Evolutionary conservation across 179 eudicot genomes (phyloP), one percentile per base, ranked within the genome.

Genomic region (Corrigiola litoralis): DNA sequence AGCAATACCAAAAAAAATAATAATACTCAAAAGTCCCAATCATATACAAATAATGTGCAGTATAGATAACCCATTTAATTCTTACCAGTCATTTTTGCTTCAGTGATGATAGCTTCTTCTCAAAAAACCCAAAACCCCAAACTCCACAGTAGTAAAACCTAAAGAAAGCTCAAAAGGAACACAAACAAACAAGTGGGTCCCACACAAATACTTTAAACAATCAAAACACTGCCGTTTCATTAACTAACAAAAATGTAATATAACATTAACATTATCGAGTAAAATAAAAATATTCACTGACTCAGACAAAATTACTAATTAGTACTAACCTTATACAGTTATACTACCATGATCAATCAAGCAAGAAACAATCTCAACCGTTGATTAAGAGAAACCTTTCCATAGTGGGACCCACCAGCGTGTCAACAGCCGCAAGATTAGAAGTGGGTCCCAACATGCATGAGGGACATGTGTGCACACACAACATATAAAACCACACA

Each of bases 41-140:
- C 49, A 37, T 10, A 29, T 53, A 29, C 17, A 1, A 3, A n/a
- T n/a, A n/a, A n/a, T n/a, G n/a, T n/a, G n/a, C n/a, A n/a, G n/a
- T n/a, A n/a, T n/a, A n/a, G n/a, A n/a, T n/a, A n/a, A n/a, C n/a
- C n/a, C n/a, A 71, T 11, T 7, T 11, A 3, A 29, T 2, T 1
- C 0, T 58, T 75, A 75, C 79, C 75, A 51, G 79, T 65, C 79
- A 75, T 75, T 66, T 67, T 36, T 69, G 67, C 25, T 60, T n/a
- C 27, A 17, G 21, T 47, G 27, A 20, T 52, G 57, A 13, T 52
- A 27, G 5, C 6, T 34, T 63, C 45, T 23, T 12, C 34, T 2
- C 31, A 12, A 12, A 36, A 6, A 27, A 25, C 33, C 14, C 12
- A 65, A 55, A 55, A 4, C 13, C 40, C 37, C 33, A 17, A 27